phyloP scores from a whole-genome alignment of 345 rosid species.

The Syzygium aromaticum region DNA sequence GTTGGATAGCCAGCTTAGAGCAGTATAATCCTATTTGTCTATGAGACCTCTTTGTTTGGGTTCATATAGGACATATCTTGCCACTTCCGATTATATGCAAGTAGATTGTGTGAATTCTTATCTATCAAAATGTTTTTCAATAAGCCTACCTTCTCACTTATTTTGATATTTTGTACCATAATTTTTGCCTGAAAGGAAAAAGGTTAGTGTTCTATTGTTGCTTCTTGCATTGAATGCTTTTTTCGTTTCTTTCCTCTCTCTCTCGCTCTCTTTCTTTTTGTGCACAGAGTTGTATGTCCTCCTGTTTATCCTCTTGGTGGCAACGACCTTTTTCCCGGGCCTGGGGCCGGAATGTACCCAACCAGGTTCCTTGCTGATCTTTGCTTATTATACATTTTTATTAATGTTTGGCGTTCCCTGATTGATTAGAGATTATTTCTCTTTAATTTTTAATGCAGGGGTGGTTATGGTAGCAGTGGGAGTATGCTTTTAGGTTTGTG shows the following conservation, averaged over 20 bases:
- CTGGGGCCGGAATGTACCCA: constrained; percentile 75
- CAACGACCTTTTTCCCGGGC: constrained; percentile 54
- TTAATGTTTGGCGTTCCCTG: background rate
- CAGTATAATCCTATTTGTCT: background rate
- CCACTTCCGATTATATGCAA: background rate
- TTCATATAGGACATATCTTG: background rate
- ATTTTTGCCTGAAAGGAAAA: background rate
- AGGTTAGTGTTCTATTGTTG: background rate
- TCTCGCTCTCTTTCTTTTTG: background rate
- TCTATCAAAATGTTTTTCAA: background rate
- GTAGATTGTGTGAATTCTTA: background rate
- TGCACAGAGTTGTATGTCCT: constrained; percentile 42
- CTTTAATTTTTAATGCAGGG: constrained; percentile 27
- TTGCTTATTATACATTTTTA: background rate
- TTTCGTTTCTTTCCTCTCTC: background rate
- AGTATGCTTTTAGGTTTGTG: constrained; percentile 74
- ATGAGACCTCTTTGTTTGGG: background rate
- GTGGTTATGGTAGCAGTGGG: constrained; percentile 39
- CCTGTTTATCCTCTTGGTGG: constrained; percentile 33
- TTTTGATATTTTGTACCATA: background rate
- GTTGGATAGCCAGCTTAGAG: background rate
- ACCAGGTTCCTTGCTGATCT: constrained; percentile 25
- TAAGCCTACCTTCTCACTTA: background rate
- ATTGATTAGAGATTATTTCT: background rate
- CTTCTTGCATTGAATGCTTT: background rate